phyloP scores from a whole-genome alignment of 2,329 filamentous ascomycete species.

The Fusarium sambucinum region DNA sequence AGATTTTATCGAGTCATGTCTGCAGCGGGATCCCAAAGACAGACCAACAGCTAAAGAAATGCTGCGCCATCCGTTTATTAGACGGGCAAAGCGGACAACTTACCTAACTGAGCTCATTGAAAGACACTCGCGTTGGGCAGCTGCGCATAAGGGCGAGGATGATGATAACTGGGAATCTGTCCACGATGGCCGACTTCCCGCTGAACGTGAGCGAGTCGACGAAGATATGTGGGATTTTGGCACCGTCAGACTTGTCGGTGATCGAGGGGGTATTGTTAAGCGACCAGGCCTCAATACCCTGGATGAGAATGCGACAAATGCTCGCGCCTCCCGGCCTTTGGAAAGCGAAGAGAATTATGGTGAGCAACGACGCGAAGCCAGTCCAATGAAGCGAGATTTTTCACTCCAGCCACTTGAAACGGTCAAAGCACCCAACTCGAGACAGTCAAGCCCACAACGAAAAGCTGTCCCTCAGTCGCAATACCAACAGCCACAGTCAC shows the following conservation, averaged over 20 bases:
- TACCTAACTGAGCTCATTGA: constrained; percentile 97
- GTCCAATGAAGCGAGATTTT: constrained; percentile 66
- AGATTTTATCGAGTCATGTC: constrained; percentile 84
- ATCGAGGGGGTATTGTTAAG: constrained; percentile 68
- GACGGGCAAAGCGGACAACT: constrained; percentile 93
- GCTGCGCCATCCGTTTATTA: constrained; percentile 89
- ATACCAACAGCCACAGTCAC: constrained; percentile 56
- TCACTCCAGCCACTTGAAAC: constrained; percentile 63
- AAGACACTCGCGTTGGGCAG: constrained; percentile 86
- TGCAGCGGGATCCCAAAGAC: constrained; percentile 90
- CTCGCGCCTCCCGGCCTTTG: constrained; percentile 68
- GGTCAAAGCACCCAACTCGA: constrained; percentile 65
- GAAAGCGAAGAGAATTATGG: constrained; percentile 65
- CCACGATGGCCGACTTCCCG: constrained; percentile 64
- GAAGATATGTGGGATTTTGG: constrained; percentile 99
- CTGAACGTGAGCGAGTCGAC: constrained; percentile 69
- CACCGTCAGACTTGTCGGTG: constrained; percentile 85
- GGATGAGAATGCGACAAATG: constrained; percentile 85
- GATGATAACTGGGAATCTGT: constrained; percentile 69
- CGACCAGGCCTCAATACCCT: constrained; percentile 74
- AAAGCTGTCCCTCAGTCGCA: constrained; percentile 60
- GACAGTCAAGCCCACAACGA: constrained; percentile 71
- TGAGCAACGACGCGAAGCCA: constrained; percentile 63
- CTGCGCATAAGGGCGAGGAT: constrained; percentile 78
- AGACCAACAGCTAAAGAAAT: constrained; percentile 88